Evolutionary conservation across 352 stramenopile species (phyloP), one percentile per base, ranked within the genome.

Genomic region (Stephanocyclus meneghinianus): DNA sequence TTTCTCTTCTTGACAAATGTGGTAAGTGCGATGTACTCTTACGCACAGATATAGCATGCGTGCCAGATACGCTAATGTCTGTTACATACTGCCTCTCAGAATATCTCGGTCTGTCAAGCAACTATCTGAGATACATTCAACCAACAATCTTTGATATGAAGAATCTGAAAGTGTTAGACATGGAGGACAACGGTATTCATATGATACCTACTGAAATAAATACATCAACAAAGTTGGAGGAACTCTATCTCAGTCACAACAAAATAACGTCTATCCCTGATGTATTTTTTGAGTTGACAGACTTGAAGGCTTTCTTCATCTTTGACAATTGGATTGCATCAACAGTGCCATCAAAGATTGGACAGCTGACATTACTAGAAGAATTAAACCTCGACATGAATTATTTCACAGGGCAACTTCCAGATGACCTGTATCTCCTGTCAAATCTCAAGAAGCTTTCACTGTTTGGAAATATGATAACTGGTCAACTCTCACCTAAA

Each of bases 241-340:
- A 79, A 18, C 44, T 86, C 6, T 86, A 86, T 57, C 74, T 86
- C 18, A 83, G 73, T 61, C 47, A 80, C 63, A 86, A 86, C 51
- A 64, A 74, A 55, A 71, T 85, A 13, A 47, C 1, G 2, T 53
- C 42, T 10, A 71, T 85, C 32, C 78, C 78, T 37, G 53, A 71
- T 60, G 59, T 29, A 21, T 37, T 85, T 30, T 85, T 85, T 42
- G 55, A 77, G 53, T 64, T 85, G 18, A 44, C 64, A 47, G 47
- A 62, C 57, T 26, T 84, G 37, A 78, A 70, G 42, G 35, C 63
- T 40, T 68, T 85, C n/a, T 78, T 60, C 66, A 35, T 81, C 8
- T 71, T 50, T 32, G 87, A 90, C 51, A 85, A 86, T 60, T 55
- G 83, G 29, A 85, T 91, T 42, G 44, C 15, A 32, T 84, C 83